Evolutionary conservation across 1,139 yeast genomes (phyloP), one percentile per base, ranked within the genome.

Genomic region (Kluyveromyces sp.): DNA sequence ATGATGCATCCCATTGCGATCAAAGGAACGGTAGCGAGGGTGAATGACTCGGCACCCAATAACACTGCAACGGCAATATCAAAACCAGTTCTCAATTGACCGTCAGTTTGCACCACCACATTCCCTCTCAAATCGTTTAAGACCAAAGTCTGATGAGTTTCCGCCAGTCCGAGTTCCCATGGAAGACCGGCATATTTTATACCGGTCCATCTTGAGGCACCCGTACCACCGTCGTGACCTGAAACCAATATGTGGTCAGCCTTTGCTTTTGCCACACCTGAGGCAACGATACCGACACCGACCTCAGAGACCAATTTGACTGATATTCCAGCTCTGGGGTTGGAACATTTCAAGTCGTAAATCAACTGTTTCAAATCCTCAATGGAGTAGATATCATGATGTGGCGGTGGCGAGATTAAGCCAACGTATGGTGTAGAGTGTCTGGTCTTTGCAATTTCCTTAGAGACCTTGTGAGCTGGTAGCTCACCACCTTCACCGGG

Each of bases 401-500:
- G 97, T 40, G 97, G 97, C 40, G 97, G 97, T 39, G 98, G 98
- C 38, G 96, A 87, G 58, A 92, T 89, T 60, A 92, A 76, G 58
- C 97, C 97, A 47, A 92, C 97, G 60, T 95, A 95, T 34, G 95
- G 87, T 41, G 97, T 92, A 1, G 96, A 88, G 65, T 89, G 96
- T 70, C 98, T 80, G 3, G 97, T 89, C 68, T 84, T 87, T 45
- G 95, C 98, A 69, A 92, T 92, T 42, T 78, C 78, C 44, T 75
- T 78, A 34, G 94, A 78, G 40, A 92, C 97, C 68, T 92, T 92
- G 70, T 85, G 84, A 49, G 96, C 96, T 37, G 97, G 96, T 55
- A 92, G 74, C 67, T 92, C 97, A 76, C 98, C 98, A 74, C 98
- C 98, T 72, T 92, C 97, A 73, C 97, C 98, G 8, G 97, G 97